Conservation (phyloP, 352 stramenopile genomes). For the Globisporangium ultimum region DNA sequence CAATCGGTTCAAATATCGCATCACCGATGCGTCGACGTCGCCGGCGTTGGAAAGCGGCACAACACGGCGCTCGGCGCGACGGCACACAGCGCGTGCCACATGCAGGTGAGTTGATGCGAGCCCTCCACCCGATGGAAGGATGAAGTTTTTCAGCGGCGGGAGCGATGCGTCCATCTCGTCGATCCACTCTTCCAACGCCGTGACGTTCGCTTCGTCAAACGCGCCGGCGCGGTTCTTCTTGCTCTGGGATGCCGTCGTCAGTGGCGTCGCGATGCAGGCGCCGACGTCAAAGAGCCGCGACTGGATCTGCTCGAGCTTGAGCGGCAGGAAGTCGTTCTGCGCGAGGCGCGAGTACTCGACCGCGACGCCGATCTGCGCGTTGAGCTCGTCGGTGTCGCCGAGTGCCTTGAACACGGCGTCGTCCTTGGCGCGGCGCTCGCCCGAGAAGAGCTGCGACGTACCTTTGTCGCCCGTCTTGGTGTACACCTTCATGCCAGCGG, state of each 20-base stretch:
- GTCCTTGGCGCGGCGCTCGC: conserved; percentile 83
- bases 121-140: conserved; percentile 75
- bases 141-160: conserved; percentile 84
- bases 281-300: conserved; percentile 90
- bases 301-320: conserved; percentile 84
- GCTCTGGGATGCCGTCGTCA: conserved; percentile 51
- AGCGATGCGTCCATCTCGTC: conserved; percentile 86
- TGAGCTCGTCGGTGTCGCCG: conserved; percentile 90
- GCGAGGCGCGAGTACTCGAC: conserved; percentile 46
- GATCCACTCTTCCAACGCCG: conserved; percentile 78
- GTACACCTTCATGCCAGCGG: conserved; percentile 84
- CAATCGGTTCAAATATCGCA: conserved; percentile 83
- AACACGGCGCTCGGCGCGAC: conserved; percentile 83
- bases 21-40: conserved; percentile 72
- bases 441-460: conserved; percentile 90
- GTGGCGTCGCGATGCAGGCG: conserved; percentile 83
- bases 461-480: conserved; percentile 92
- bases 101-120: conserved; percentile 84
- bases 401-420: conserved; percentile 88
- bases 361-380: conserved; percentile 67
- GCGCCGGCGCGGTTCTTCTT: conserved; percentile 59
- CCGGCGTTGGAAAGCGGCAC: conserved; percentile 68
- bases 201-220: conserved; percentile 68
- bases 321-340: conserved; percentile 43
- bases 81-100: conserved; percentile 78